phyloP scores from a whole-genome alignment of 2,329 filamentous ascomycete species.

The Monilinia polystroma region DNA sequence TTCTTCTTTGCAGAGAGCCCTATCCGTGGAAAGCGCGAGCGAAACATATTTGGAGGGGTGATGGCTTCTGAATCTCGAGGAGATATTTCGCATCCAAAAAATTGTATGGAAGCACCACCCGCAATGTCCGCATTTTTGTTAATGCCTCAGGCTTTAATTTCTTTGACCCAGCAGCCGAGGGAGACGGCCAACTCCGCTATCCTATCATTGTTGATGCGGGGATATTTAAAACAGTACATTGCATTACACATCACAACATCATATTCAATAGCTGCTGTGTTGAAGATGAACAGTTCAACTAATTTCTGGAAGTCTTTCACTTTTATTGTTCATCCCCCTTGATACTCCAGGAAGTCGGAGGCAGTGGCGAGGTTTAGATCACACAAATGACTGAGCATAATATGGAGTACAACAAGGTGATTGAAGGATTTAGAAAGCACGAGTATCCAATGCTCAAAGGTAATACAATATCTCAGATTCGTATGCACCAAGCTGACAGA shows the following conservation, averaged over 20 bases:
- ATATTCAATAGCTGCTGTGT: not conserved
- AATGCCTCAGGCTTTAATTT: slow-evolving; percentile 3
- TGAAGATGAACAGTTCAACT: slow-evolving; percentile 28
- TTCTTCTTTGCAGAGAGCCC: slow-evolving; percentile 21
- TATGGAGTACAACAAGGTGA: slow-evolving; percentile 53
- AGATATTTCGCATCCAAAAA: slow-evolving; percentile 23
- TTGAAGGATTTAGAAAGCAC: slow-evolving; percentile 57
- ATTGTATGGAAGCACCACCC: slow-evolving; percentile 16
- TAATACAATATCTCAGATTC: slow-evolving; percentile 37
- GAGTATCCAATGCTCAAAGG: slow-evolving; percentile 73
- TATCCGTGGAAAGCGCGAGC: slow-evolving; percentile 38
- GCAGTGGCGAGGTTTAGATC: not conserved
- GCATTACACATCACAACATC: slow-evolving; percentile 9
- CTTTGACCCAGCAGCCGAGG: not conserved
- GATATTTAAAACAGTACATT: not conserved
- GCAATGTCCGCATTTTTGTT: slow-evolving; percentile 2
- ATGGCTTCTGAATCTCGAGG: slow-evolving; percentile 12
- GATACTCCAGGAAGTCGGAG: not conserved
- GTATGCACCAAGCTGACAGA: slow-evolving; percentile 21
- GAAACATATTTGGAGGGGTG: slow-evolving; percentile 35
- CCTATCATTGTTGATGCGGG: slow-evolving; percentile 11
- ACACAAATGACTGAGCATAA: slow-evolving; percentile 28
- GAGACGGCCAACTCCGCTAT: slow-evolving; percentile 22
- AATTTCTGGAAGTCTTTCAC: slow-evolving; percentile 13
- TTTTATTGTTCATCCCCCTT: slow-evolving; percentile 24